These are phyloP conservation scores for Picea mariana DNA, from an alignment of 83 land plant genomes.

Conservation along the genomic window DNA sequence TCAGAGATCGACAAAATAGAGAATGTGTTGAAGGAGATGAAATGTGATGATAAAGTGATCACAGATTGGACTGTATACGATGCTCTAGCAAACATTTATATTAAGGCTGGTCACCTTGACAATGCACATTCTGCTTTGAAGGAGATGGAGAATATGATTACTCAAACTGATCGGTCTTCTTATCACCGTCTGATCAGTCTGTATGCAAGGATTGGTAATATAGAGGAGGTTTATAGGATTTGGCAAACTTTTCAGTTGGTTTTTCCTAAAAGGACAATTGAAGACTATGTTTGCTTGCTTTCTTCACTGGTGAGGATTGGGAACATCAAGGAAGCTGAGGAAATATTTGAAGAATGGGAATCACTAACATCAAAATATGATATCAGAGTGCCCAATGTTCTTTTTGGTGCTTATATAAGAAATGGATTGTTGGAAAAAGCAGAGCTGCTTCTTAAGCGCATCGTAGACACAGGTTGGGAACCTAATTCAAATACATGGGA, in stretches of 20 bases:
- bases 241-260: conserved; percentile 57
- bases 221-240: conserved; percentile 42
- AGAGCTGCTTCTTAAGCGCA: conserved; percentile 28
- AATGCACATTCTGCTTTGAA: conserved; percentile 33
- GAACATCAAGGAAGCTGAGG: conserved; percentile 45
- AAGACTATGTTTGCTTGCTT: conserved; percentile 45
- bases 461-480: conserved; percentile 31
- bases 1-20: conserved; percentile 37
- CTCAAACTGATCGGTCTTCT: conserved; percentile 44
- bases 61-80: conserved; percentile 41
- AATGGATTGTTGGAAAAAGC: conserved; percentile 44
- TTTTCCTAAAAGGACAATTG: conserved; percentile 34
- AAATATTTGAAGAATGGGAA: conserved; percentile 42
- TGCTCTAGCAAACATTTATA: conserved; percentile 40
- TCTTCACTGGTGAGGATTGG: conserved; percentile 49
- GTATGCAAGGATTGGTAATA: conserved; percentile 46
- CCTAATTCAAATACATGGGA: conserved; percentile 58
- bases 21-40: conserved; percentile 52
- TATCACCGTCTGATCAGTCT: conserved; percentile 60
- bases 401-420: conserved; percentile 53
- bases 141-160: conserved; percentile 32
- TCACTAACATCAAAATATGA: conserved; percentile 39
- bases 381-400: conserved; percentile 46
- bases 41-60: conserved; percentile 16
- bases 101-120: conserved; percentile 30